phyloP scores from a whole-genome alignment of 305 asterid genomes.

The Plantago coronopus region DNA sequence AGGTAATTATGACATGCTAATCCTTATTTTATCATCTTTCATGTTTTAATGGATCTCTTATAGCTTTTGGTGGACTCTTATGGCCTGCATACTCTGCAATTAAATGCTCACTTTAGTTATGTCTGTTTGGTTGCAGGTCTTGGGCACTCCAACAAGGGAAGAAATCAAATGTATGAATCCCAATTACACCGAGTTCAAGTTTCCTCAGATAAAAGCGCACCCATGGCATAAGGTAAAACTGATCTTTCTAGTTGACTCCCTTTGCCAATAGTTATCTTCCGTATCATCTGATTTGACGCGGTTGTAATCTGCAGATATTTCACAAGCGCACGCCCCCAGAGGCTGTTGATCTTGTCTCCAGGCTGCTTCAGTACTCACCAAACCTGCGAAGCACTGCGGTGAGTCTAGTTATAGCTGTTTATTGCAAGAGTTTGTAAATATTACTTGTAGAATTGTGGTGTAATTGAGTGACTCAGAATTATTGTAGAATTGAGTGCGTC shows the following conservation, averaged over 20 bases:
- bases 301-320: conserved; percentile 41
- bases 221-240: conserved; percentile 76
- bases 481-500: not conserved
- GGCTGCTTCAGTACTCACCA: conserved; percentile 71
- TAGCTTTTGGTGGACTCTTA: conserved; percentile 5
- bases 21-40: conserved; percentile 3
- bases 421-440: not conserved
- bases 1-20: conserved; percentile 37
- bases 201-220: conserved; percentile 68
- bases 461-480: not conserved
- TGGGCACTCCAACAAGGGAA: conserved; percentile 81
- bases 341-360: conserved; percentile 67
- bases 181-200: conserved; percentile 62
- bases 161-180: conserved; percentile 83
- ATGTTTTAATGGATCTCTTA: conserved; percentile 4
- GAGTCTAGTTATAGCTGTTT: conserved; percentile 23
- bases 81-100: conserved; percentile 1
- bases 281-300: conserved; percentile 17
- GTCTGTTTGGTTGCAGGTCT: conserved; percentile 38
- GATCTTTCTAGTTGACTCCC: not conserved
- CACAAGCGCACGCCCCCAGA: conserved; percentile 66
- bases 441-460: not conserved
- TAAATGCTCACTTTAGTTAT: conserved; percentile 8
- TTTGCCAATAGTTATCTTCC: not conserved
- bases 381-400: conserved; percentile 70